Conservation (phyloP, 192 early-diverging fungal genomes). For the Phlyctochytrium bullatum region DNA sequence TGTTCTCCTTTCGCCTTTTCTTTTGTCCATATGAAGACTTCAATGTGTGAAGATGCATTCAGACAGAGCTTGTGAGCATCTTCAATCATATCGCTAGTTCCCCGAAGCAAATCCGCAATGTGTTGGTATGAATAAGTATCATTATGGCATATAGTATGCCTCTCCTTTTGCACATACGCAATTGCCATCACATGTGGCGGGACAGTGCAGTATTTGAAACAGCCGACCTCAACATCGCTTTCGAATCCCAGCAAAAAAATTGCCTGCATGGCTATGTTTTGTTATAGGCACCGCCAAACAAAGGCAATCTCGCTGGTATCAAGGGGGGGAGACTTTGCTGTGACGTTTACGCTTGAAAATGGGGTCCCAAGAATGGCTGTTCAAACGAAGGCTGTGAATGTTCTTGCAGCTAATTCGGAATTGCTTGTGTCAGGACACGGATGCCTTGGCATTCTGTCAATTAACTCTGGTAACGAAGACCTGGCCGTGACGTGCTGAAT, state of each 20-base stretch:
- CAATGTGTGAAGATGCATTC: too few relatives aligned
- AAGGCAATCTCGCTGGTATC: neutral
- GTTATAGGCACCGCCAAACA: neutral
- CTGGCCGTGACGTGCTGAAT: neutral
- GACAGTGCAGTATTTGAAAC: too few relatives aligned
- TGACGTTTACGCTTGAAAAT: neutral
- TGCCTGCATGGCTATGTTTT: too few relatives aligned
- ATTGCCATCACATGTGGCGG: too few relatives aligned
- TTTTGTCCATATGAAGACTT: neutral
- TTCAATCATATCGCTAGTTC: too few relatives aligned
- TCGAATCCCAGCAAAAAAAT: too few relatives aligned
- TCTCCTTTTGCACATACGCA: too few relatives aligned
- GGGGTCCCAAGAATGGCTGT: neutral
- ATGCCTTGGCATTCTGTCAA: constrained; percentile 34
- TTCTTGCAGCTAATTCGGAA: neutral
- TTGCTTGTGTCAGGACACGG: constrained; percentile 25
- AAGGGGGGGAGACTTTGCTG: neutral
- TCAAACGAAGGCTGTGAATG: neutral
- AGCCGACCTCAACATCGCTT: too few relatives aligned
- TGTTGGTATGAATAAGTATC: too few relatives aligned
- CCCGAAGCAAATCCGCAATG: too few relatives aligned
- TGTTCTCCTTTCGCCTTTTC: constrained; percentile 13
- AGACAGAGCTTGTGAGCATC: too few relatives aligned
- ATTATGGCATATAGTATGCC: too few relatives aligned
- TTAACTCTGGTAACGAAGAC: constrained; percentile 23